Evolutionary conservation across 176 grass and related monocot species (phyloP), one percentile per base, ranked within the genome.

Genomic region (Triticum dicoccoides): DNA sequence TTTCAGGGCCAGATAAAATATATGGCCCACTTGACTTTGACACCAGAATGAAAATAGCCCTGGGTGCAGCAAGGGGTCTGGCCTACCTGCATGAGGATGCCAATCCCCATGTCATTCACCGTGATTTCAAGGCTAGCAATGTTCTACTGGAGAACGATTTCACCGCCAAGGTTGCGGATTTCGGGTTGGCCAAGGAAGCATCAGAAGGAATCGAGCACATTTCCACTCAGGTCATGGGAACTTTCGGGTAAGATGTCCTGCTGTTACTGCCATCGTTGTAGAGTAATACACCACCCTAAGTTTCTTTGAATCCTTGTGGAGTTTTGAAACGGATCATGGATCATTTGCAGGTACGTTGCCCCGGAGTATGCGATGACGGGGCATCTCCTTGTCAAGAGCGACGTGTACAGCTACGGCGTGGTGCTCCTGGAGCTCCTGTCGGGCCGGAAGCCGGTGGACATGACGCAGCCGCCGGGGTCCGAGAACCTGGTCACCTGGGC

Each of bases 321-420:
- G 64, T 32, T 68, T 47, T 52, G 54, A 59, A 17, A 45, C 4
- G 15, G 63, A 81, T 80, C 15, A 9, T 14, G 24, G 47, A 34
- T 85, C n/a, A 3, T 42, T 37, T 88, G 56, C 90, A 99, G 97
- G 27, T 99, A 99, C 74, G 97, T 99, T 82, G 97, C 97, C 29
- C 97, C 97, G 38, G 97, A 99, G 85, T 99, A 99, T 66, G 97
- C 97, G 9, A 99, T 99, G 97, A 99, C 92, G 5, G 97, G 97
- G 9, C 97, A 96, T 82, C 88, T 99, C 24, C 92, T 96, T 12
- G 92, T 99, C 10, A 99, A 99, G 75, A 96, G 93, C 69, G 97
- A 99, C 78, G 97, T 99, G 39, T 99, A 99, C 89, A 99, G 97
- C 87, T 99, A 96, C 41, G 97, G 97, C 2, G 94, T 99, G 65